Evolutionary conservation across 495 filamentous ascomycete species (phyloP), one percentile per base, ranked within the genome.

Genomic region (Parmelia sp.): DNA sequence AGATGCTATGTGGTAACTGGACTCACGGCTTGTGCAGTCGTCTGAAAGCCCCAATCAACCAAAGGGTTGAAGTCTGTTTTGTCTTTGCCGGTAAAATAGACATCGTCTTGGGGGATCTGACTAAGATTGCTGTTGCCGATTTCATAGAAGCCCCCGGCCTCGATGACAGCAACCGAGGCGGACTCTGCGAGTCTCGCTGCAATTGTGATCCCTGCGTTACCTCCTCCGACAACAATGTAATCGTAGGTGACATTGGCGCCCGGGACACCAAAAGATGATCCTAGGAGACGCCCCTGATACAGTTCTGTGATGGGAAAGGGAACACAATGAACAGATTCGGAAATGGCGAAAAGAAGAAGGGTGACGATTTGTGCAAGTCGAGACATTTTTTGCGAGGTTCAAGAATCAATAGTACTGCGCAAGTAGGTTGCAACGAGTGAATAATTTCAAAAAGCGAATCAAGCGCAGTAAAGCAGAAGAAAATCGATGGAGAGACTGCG

Each of bases 121-220:
- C 66, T 75, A 12, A 58, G 70, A 60, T 83, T 73, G 53, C 80
- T 69, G 68, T 77, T 72, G 68, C 78, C 74, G 4, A 55, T 33
- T 67, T 87, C 78, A 59, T 86, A 86, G 61, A 79, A 74, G 0
- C 76, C 77, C 12, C 85, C 84, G 2, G 84, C 84, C 72, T 88
- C 85, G 17, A 88, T 70, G 12, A 87, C 71, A 2, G 78, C 80
- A 6, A 83, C 78, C n/a, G 44, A 8, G n/a, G n/a, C 3, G 25
- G n/a, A n/a, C n/a, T 47, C 44, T 47, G 39, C 15, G 17, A 44
- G 17, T 21, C 40, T 44, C 4, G 40, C 40, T 19, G 40, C 40
- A 44, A 44, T 3, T 3, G 40, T 44, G 17, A 44, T 3, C 14
- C 40, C 40, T 19, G 40, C 40, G 14, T 44, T 44, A 3, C 40